Base-by-base conservation (phyloP, 1,284 basidiomycete genomes). In the Marasmius oreades region DNA sequence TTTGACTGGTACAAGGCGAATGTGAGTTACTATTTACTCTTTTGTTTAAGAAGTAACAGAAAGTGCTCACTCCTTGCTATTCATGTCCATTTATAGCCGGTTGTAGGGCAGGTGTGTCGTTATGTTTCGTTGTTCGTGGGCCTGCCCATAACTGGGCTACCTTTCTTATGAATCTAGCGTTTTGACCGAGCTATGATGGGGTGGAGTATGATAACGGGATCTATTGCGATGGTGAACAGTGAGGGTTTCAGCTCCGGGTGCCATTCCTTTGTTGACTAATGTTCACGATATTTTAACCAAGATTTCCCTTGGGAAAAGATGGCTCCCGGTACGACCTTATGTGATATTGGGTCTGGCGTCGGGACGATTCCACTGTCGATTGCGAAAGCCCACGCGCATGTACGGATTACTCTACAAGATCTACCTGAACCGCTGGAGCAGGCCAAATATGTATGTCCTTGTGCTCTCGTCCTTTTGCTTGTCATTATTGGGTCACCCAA, bases 161-260 rank as follows among this genome's bases (percentile, higher is more conserved):
- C 16, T 22, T 8, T n/a, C 5, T 42, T 16, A 16, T 11, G 11
- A 24, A 11, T 8, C 16, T 20, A 58, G 53, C 42, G 53, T n/a
- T 58, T 60, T 37, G 42, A 52, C 37, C 53, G 39, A n/a, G 59
- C 48, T 1, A 58, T 60, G 59, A 51, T 53, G 16, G 56, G 56
- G 39, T 51, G 53, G 59, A 55, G 43, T 36, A 18, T 33, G 10
- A 28, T 44, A 7, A 55, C 56, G n/a, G 56, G 53, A 6, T 34
- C 53, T 12, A 22, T 55, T 7, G 57, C 56, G 11, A 5, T 60
- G 11, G 42, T 53, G 11, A 55, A 55, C 6, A 22, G 59, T 55
- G 55, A 20, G 47, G 10, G 45, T 14, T 42, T 42, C n/a, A 8
- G 8, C n/a, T 53, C 7, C 12, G 12, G 8, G 23, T 31, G 5